phyloP scores from a whole-genome alignment of 2,329 filamentous ascomycete species.

The Colletotrichum sp. region DNA sequence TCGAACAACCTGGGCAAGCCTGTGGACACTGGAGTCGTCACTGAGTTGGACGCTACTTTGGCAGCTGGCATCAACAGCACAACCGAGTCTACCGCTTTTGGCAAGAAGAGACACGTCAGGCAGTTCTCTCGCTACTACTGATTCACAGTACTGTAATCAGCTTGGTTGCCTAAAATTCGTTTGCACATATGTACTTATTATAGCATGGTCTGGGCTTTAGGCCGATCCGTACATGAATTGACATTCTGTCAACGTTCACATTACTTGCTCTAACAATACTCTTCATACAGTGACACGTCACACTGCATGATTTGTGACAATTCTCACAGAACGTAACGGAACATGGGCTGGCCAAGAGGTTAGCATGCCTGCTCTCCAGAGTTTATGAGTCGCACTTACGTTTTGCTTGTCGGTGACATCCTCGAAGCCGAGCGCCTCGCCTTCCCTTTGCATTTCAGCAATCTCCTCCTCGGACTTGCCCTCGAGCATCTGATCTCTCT shows the following conservation, averaged over 20 bases:
- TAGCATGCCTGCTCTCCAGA: too few species aligned
- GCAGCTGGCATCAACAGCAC: slow-evolving; percentile 14
- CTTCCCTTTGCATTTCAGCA: slow-evolving; percentile 13
- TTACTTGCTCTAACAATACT: too few species aligned
- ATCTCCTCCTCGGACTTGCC: slow-evolving; percentile 11
- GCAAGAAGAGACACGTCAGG: neutral
- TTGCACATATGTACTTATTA: too few species aligned
- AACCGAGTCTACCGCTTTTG: slow-evolving; percentile 8
- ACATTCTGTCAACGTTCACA: too few species aligned
- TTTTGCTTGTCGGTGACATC: slow-evolving; percentile 43
- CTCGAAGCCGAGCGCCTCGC: slow-evolving; percentile 33
- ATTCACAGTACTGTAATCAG: neutral
- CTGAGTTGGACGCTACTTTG: slow-evolving; percentile 12
- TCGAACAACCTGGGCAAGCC: slow-evolving; percentile 20
- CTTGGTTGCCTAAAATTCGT: too few species aligned
- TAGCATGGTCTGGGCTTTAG: too few species aligned
- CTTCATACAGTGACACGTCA: too few species aligned
- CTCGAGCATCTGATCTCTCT: neutral
- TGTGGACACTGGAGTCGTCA: slow-evolving; percentile 7
- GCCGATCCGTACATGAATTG: too few species aligned
- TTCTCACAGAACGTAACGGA: neutral
- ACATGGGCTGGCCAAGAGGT: neutral
- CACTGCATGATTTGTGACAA: too few species aligned
- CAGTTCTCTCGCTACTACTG: neutral
- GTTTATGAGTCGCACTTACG: neutral